Conservation (phyloP, 371 early-diverging fungal genomes). For the Saksenaea oblongispora region DNA sequence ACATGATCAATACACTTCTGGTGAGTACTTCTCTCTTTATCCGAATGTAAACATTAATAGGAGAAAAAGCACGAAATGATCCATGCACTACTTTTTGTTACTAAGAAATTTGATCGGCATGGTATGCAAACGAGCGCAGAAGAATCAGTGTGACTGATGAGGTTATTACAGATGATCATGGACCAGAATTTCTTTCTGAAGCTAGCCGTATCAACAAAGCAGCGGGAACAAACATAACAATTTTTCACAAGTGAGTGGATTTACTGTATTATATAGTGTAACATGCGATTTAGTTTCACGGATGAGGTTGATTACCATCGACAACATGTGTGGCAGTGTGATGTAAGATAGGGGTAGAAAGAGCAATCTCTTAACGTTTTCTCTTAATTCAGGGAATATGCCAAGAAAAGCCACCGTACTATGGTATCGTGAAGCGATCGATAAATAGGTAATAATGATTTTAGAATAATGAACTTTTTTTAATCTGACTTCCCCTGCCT, state of each 20-base stretch:
- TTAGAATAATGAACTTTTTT: not conserved
- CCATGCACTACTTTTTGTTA: slow-evolving; percentile 66
- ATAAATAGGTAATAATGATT: slow-evolving; percentile 57
- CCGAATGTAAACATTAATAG: not conserved
- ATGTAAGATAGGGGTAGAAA: slow-evolving; percentile 23
- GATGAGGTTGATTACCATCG: slow-evolving; percentile 66
- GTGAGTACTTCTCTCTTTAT: slow-evolving; percentile 6
- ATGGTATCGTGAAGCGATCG: slow-evolving; percentile 58
- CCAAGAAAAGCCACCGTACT: slow-evolving; percentile 57
- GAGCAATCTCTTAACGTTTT: not conserved
- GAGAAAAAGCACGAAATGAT: slow-evolving; percentile 53
- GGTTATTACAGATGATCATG: slow-evolving; percentile 51
- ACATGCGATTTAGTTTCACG: slow-evolving; percentile 37
- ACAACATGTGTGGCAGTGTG: slow-evolving; percentile 68
- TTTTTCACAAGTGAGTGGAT: slow-evolving; percentile 50
- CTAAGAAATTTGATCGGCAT: slow-evolving; percentile 43
- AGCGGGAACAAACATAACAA: slow-evolving; percentile 58
- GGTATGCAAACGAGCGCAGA: slow-evolving; percentile 21
- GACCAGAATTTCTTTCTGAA: slow-evolving; percentile 46
- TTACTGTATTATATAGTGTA: not conserved
- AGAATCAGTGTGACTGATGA: not conserved
- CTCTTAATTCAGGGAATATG: slow-evolving; percentile 50
- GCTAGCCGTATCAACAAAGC: slow-evolving; percentile 56
- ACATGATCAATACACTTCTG: slow-evolving; percentile 57
- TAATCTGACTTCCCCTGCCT: not conserved